A percentile compares a stretch with the other conserved stretches of the same genome.
phyloP scores from a whole-genome alignment of 176 grass and related monocot species.

The Triticum dicoccoides region DNA sequence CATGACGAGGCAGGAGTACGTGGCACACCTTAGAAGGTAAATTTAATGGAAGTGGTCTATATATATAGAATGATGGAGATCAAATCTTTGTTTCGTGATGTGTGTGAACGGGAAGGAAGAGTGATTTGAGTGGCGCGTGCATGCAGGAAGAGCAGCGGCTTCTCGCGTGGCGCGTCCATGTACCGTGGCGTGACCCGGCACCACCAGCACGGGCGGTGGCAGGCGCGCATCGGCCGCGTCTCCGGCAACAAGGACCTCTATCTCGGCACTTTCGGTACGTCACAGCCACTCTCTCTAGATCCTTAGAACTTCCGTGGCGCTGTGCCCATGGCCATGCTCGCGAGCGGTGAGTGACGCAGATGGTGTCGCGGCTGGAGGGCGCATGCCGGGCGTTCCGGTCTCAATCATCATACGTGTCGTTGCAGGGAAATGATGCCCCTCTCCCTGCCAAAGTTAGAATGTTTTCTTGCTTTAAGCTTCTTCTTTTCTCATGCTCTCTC shows the following conservation, averaged over 20 bases:
- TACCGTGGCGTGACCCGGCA: conserved; percentile 97
- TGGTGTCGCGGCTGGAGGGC: conserved; percentile 37
- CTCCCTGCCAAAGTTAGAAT: conserved; percentile 50
- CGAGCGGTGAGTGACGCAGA: not conserved
- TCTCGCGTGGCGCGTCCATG: conserved; percentile 91
- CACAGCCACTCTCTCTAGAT: not conserved
- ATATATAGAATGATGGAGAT: too few species aligned
- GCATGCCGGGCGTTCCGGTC: conserved; percentile 38
- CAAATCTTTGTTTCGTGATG: too few species aligned
- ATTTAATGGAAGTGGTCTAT: too few species aligned
- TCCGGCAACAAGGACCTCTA: conserved; percentile 99
- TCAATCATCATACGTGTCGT: conserved; percentile 34
- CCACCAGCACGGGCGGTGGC: conserved; percentile 97
- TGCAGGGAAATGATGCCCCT: conserved; percentile 41
- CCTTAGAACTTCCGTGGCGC: not conserved
- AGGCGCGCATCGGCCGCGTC: conserved; percentile 95
- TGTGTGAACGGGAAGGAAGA: not conserved
- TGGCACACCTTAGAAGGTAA: conserved; percentile 95
- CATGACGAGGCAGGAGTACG: conserved; percentile 98
- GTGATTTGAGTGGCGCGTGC: not conserved
- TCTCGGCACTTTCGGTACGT: conserved; percentile 91
- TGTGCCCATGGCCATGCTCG: not conserved
- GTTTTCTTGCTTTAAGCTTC: conserved; percentile 31
- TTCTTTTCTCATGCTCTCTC: conserved; percentile 1
- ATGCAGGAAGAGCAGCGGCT: conserved; percentile 95